Percentiles rank a stretch among this genome's conserved stretches.
Conservation (phyloP, 371 early-diverging fungal species). For the Circinella umbellata region DNA sequence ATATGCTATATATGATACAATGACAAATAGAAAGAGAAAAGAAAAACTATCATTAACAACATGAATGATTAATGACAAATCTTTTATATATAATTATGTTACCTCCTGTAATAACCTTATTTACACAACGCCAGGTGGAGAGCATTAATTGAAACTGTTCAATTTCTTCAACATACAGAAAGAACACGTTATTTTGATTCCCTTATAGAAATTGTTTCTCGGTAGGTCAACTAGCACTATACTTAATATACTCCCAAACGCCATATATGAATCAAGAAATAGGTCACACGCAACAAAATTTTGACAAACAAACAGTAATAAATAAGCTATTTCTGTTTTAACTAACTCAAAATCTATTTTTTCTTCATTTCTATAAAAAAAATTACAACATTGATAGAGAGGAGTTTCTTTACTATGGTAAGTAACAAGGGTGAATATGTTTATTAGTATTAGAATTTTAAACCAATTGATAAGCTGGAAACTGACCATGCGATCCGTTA, state of each 20-base stretch:
- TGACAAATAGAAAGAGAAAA: constrained; percentile 16
- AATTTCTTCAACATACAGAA: constrained; percentile 14
- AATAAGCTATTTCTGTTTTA: constrained; percentile 10
- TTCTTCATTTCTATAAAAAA: not conserved
- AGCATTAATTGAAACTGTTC: constrained; percentile 15
- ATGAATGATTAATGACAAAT: too few relatives aligned
- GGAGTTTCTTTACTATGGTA: constrained; percentile 21
- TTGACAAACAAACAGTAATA: too few relatives aligned
- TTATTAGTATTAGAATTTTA: not conserved
- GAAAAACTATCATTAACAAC: too few relatives aligned
- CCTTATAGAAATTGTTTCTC: constrained; percentile 23
- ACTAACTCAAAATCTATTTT: not conserved
- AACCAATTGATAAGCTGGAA: constrained; percentile 4
- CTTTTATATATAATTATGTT: too few relatives aligned
- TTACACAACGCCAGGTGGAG: constrained; percentile 19
- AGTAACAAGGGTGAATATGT: not conserved
- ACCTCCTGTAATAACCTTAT: too few relatives aligned
- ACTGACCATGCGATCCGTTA: constrained; percentile 1
- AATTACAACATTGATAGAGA: constrained; percentile 7
- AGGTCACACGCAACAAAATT: too few relatives aligned
- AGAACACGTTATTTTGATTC: constrained; percentile 18
- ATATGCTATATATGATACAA: not conserved
- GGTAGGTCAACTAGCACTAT: constrained; percentile 12
- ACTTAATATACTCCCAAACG: too few relatives aligned
- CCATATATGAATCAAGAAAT: too few relatives aligned